Evolutionary conservation across 2,329 filamentous ascomycete species (phyloP).

Genomic region (Ascochyta pisi): DNA sequence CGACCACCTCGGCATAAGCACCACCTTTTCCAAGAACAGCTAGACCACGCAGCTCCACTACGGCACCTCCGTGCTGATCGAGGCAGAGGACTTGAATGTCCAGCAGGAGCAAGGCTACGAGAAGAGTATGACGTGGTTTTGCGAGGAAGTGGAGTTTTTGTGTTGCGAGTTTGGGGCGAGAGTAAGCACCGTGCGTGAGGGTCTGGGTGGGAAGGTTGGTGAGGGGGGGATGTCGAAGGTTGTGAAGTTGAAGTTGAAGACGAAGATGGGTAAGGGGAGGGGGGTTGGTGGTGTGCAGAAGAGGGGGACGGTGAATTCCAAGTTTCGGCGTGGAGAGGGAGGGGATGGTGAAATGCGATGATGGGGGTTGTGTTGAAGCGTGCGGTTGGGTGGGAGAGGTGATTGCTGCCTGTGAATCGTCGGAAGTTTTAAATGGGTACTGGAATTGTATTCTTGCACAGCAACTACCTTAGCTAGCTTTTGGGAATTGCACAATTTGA

Average conservation of each 20-base stretch:
- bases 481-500: too few relatives aligned
- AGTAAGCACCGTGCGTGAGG: not conserved
- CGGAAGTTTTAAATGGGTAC: too few relatives aligned
- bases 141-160: not conserved
- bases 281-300: not conserved
- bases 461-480: too few relatives aligned
- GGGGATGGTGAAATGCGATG: not conserved
- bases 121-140: not conserved
- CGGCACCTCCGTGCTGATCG: not conserved
- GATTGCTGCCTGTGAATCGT: not conserved
- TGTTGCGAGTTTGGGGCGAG: not conserved
- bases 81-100: too few relatives aligned
- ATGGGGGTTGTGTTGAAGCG: not conserved
- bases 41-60: not conserved
- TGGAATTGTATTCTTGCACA: not conserved
- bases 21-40: not conserved
- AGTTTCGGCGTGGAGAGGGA: not conserved
- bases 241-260: not conserved
- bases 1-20: too few relatives aligned
- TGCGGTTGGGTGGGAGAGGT: too few relatives aligned
- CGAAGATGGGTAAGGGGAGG: not conserved
- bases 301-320: not conserved
- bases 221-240: not conserved
- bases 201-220: not conserved
- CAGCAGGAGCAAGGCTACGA: not conserved